Evolutionary conservation across 2,329 filamentous ascomycete genomes (phyloP).

Genomic region (Sphaerulina vaccinii): DNA sequence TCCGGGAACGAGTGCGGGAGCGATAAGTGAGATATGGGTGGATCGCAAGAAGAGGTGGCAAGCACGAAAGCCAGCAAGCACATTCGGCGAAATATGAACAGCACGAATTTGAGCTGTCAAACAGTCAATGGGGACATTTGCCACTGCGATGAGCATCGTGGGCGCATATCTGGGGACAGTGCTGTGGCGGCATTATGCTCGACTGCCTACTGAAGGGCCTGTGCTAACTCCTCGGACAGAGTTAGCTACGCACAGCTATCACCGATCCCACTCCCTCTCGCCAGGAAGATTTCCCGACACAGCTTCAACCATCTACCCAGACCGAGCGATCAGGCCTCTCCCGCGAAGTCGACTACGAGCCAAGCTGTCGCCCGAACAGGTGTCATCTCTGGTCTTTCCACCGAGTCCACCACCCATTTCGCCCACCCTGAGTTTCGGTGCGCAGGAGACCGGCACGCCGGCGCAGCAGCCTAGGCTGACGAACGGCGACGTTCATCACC

Average conservation of each 20-base stretch:
- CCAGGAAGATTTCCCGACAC: conserved; percentile 56
- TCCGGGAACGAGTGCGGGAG: neutral
- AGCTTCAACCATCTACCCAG: conserved; percentile 76
- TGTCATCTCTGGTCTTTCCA: conserved; percentile 78
- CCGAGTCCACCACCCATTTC: conserved; percentile 68
- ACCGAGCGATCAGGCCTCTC: conserved; percentile 88
- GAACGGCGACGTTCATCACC: conserved; percentile 26
- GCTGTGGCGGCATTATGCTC: neutral
- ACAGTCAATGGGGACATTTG: neutral
- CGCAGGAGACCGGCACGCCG: conserved; percentile 25
- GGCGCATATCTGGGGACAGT: neutral
- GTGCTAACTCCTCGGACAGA: conserved; percentile 22
- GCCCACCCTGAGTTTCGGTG: conserved; percentile 39
- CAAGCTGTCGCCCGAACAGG: conserved; percentile 79
- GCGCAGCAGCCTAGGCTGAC: conserved; percentile 26
- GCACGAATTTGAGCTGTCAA: neutral
- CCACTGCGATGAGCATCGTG: neutral
- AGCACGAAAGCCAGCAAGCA: neutral
- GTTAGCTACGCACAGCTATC: conserved; percentile 28
- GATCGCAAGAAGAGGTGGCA: conserved; percentile 4
- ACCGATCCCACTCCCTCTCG: conserved; percentile 30
- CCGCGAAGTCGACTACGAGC: conserved; percentile 87
- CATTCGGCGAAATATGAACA: neutral
- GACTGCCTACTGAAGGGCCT: neutral
- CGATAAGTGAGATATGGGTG: conserved; percentile 1